Evolutionary conservation across 805 yeast genomes (phyloP).

Genomic region (Suhomyces canberraensis): DNA sequence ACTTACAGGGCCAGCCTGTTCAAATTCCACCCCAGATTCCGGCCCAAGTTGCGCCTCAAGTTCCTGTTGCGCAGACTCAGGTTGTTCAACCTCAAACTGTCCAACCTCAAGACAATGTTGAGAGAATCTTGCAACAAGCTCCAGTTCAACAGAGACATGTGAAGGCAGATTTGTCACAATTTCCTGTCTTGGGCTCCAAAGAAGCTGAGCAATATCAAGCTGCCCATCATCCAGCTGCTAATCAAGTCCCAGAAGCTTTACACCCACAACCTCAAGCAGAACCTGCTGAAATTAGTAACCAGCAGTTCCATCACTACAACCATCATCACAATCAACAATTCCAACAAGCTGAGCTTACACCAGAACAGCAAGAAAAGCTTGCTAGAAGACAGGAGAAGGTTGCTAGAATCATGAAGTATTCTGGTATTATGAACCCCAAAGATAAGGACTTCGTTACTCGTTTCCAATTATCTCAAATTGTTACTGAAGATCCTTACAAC

Average conservation of each 20-base stretch:
- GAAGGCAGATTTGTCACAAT: slow-evolving; percentile 40
- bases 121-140: not conserved
- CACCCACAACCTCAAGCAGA: slow-evolving; percentile 14
- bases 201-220: slow-evolving; percentile 19
- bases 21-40: slow-evolving; percentile 11
- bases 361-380: slow-evolving; percentile 69
- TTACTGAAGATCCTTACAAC: slow-evolving; percentile 93
- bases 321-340: slow-evolving; percentile 24
- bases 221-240: not conserved
- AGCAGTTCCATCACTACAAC: slow-evolving; percentile 19
- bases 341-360: slow-evolving; percentile 44
- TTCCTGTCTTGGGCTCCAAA: slow-evolving; percentile 54
- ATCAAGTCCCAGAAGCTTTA: slow-evolving; percentile 4
- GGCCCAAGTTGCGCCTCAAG: slow-evolving; percentile 8
- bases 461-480: slow-evolving; percentile 91
- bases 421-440: slow-evolving; percentile 95
- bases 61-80: slow-evolving; percentile 8
- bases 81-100: slow-evolving; percentile 8
- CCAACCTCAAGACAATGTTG: slow-evolving; percentile 5
- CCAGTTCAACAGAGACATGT: slow-evolving; percentile 2
- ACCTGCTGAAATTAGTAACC: slow-evolving; percentile 18
- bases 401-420: slow-evolving; percentile 69
- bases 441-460: slow-evolving; percentile 95
- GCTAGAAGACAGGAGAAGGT: slow-evolving; percentile 72
- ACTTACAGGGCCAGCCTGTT: slow-evolving; percentile 7